Conservation (phyloP, 2,329 filamentous ascomycete species). For the Fusarium sp. region DNA sequence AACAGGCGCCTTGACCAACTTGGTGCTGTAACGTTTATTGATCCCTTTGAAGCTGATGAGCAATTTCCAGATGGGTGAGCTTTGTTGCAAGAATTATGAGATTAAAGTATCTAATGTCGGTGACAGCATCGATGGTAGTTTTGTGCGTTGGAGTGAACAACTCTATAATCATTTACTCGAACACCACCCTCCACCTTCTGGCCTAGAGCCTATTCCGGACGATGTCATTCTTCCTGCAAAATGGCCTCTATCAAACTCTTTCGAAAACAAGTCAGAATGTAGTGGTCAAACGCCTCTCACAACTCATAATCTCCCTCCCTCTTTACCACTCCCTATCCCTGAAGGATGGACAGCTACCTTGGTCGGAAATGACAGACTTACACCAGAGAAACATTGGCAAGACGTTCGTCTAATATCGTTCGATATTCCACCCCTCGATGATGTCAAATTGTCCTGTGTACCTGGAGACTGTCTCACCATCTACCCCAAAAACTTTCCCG, state of each 20-base stretch:
- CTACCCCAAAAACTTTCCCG: conserved; percentile 87
- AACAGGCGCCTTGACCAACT: conserved; percentile 87
- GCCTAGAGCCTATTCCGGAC: conserved; percentile 77
- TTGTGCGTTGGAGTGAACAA: conserved; percentile 80
- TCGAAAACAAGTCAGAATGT: conserved; percentile 2
- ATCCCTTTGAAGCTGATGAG: conserved; percentile 89
- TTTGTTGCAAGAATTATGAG: rapidly evolving
- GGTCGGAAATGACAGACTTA: conserved; percentile 77
- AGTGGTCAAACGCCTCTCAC: conserved; percentile 32
- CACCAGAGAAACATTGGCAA: conserved; percentile 85
- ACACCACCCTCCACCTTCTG: conserved; percentile 76
- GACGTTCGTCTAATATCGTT: conserved; percentile 88
- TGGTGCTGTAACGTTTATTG: conserved; percentile 81
- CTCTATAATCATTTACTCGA: conserved; percentile 76
- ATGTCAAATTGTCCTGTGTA: conserved; percentile 55
- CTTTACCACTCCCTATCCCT: conserved; percentile 67
- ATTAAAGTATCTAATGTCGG: conserved; percentile 2
- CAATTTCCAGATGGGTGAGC: conserved; percentile 90
- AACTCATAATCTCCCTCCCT: conserved; percentile 48
- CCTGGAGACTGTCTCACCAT: conserved; percentile 87
- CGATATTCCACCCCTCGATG: conserved; percentile 54
- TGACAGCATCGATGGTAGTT: conserved; percentile 81
- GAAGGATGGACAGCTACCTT: conserved; percentile 70
- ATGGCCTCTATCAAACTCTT: conserved; percentile 57
- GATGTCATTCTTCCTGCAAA: conserved; percentile 81